A percentile compares a stretch with the other conserved stretches of the same genome.
These are phyloP conservation scores for Brassica cretica DNA, from an alignment of 345 rosid genomes.

Conservation along the genomic window DNA sequence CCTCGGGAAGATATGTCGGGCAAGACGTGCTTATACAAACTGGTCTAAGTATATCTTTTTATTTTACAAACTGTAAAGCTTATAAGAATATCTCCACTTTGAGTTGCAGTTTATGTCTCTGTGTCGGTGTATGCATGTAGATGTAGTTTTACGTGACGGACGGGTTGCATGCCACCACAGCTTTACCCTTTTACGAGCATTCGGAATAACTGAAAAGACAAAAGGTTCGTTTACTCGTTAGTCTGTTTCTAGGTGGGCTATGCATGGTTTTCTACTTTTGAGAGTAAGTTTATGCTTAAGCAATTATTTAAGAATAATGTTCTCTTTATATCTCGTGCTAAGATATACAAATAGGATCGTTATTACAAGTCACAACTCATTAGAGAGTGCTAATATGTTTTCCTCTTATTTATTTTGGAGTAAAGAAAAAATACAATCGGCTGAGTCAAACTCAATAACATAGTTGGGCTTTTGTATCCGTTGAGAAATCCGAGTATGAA, in stretches of 20 bases:
- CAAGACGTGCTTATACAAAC: not conserved
- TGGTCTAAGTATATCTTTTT: not conserved
- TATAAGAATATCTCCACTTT: constrained; percentile 12
- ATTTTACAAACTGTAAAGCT: constrained; percentile 32
- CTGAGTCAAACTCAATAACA: not conserved
- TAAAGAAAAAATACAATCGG: not conserved
- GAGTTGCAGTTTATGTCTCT: not conserved
- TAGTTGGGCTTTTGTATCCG: not conserved
- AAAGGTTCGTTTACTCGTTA: not conserved
- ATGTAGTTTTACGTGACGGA: constrained; percentile 2
- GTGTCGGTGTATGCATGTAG: not conserved
- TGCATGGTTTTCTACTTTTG: not conserved
- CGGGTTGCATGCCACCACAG: not conserved
- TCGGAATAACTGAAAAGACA: not conserved
- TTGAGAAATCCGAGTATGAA: not conserved
- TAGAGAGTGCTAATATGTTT: not conserved
- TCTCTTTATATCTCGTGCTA: not conserved
- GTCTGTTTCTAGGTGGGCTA: not conserved
- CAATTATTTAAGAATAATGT: not conserved
- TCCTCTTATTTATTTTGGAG: not conserved
- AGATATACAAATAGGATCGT: not conserved
- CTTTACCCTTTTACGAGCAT: not conserved
- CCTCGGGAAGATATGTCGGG: not conserved
- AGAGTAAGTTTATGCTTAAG: not conserved
- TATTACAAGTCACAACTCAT: not conserved